Conservation (phyloP, 805 yeast species). For the Dipodascus albidus region DNA sequence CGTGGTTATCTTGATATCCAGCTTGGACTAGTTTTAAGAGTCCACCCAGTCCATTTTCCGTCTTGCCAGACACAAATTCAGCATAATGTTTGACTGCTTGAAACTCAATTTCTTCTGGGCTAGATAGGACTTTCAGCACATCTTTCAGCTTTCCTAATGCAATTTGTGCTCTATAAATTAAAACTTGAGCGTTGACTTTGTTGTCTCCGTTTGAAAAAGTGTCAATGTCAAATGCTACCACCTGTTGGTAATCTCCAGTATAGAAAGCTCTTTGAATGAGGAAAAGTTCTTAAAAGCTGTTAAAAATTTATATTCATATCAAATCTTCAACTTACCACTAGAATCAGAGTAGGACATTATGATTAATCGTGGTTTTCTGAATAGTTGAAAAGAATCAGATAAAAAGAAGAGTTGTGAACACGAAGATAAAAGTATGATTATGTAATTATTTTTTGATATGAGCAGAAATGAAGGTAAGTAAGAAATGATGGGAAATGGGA, state of each 20-base stretch:
- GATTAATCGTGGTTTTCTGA: neutral
- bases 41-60: slow-evolving; percentile 11
- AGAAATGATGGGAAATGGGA: no score
- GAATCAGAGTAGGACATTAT: neutral
- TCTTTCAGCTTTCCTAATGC: slow-evolving; percentile 23
- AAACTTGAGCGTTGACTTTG: slow-evolving; percentile 21
- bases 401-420: neutral
- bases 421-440: neutral
- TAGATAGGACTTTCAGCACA: slow-evolving; percentile 20
- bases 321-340: neutral
- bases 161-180: slow-evolving; percentile 28
- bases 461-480: no score
- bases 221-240: slow-evolving; percentile 19
- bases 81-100: slow-evolving; percentile 20
- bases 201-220: slow-evolving; percentile 15
- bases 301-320: no score
- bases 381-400: no score
- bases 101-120: slow-evolving; percentile 16
- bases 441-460: neutral
- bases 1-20: slow-evolving; percentile 17
- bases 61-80: slow-evolving; percentile 9
- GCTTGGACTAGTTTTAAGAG: slow-evolving; percentile 15
- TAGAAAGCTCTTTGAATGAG: slow-evolving; percentile 30
- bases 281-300: slow-evolving; percentile 18
- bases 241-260: slow-evolving; percentile 29